These are phyloP conservation scores for Debaryomyces sp. DNA, from an alignment of 1,139 yeast species.

Conservation along the genomic window DNA sequence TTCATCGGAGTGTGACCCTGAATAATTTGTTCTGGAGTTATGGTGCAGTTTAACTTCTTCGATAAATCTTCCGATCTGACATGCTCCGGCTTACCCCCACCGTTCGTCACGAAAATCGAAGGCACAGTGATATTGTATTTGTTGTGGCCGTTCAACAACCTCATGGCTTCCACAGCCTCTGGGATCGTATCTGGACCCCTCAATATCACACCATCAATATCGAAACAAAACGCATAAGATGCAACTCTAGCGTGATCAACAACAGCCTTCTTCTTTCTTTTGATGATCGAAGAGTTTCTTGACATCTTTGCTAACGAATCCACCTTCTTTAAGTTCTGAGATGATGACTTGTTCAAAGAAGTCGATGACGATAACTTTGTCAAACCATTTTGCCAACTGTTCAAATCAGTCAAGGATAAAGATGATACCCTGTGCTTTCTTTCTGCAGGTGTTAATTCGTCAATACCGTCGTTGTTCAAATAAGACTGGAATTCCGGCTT, in stretches of 20 bases:
- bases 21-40: slow-evolving; percentile 75
- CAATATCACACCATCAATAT: slow-evolving; percentile 82
- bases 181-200: slow-evolving; percentile 82
- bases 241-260: slow-evolving; percentile 75
- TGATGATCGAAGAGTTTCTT: slow-evolving; percentile 53
- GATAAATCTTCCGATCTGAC: slow-evolving; percentile 71
- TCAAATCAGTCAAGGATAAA: slow-evolving; percentile 67
- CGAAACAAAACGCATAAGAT: slow-evolving; percentile 84
- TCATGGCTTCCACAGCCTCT: slow-evolving; percentile 70
- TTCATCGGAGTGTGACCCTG: slow-evolving; percentile 93
- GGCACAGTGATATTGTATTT: slow-evolving; percentile 82
- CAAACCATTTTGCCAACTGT: slow-evolving; percentile 57
- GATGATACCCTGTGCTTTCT: slow-evolving; percentile 72
- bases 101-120: slow-evolving; percentile 82
- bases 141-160: slow-evolving; percentile 72
- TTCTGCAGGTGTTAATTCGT: slow-evolving; percentile 59
- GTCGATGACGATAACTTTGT: slow-evolving; percentile 49
- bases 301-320: slow-evolving; percentile 55
- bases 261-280: slow-evolving; percentile 51
- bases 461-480: slow-evolving; percentile 73
- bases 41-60: slow-evolving; percentile 57
- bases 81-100: slow-evolving; percentile 82
- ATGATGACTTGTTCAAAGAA: slow-evolving; percentile 38
- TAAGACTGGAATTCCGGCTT: slow-evolving; percentile 49
- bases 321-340: slow-evolving; percentile 50